Evolutionary conservation across 2,329 filamentous ascomycete species (phyloP).

Genomic region (Lachnum nothofagi): DNA sequence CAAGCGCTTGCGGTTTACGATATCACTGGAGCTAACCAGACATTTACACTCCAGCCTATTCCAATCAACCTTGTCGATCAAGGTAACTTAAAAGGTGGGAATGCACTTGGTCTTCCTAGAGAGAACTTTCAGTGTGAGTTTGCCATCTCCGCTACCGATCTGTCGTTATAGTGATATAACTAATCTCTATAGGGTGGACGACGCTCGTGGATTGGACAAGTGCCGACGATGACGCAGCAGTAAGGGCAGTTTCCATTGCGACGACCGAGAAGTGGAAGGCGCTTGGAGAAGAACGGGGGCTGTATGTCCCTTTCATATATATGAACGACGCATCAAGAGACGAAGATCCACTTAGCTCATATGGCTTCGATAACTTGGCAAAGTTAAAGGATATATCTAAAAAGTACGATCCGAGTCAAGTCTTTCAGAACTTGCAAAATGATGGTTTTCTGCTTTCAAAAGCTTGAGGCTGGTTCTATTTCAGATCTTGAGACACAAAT

Average conservation of each 20-base stretch:
- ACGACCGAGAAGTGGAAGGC: not conserved
- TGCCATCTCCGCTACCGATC: not conserved
- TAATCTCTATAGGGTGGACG: slow-evolving; percentile 1
- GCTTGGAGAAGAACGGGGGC: not conserved
- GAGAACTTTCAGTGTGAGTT: not conserved
- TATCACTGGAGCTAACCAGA: not conserved
- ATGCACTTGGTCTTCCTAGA: not conserved
- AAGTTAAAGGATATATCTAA: slow-evolving; percentile 29
- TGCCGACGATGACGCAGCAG: not conserved
- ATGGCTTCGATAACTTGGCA: slow-evolving; percentile 37
- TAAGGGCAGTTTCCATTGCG: not conserved
- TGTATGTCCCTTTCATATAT: slow-evolving; percentile 23
- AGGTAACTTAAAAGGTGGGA: not conserved
- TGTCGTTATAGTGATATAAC: not conserved
- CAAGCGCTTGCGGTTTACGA: not conserved
- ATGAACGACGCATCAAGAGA: slow-evolving; percentile 41
- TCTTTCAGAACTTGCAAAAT: slow-evolving; percentile 33
- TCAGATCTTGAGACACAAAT: too few species aligned
- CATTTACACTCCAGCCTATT: not conserved
- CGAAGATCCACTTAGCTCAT: slow-evolving; percentile 40
- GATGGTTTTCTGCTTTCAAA: slow-evolving; percentile 5
- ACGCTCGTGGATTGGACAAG: slow-evolving; percentile 4
- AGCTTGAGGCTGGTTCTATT: not conserved
- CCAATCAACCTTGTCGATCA: not conserved
- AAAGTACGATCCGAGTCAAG: slow-evolving; percentile 36